These are phyloP conservation scores for Fraxinus greggii DNA, from an alignment of 305 asterid species.

Conservation along the genomic window DNA sequence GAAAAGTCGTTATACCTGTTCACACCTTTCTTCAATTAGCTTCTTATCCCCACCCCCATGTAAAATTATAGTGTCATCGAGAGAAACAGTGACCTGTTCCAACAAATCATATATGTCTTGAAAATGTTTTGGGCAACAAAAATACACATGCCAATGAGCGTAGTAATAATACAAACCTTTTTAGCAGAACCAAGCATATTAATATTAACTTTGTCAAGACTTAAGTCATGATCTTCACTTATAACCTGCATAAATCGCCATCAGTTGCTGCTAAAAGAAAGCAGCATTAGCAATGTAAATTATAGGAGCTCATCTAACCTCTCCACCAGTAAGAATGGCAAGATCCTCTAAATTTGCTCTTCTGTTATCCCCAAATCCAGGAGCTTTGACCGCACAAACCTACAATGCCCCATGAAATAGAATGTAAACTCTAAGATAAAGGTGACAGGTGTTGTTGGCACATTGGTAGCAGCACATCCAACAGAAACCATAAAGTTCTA, in stretches of 20 bases:
- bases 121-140: slow-evolving; percentile 18
- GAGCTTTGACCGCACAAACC: slow-evolving; percentile 96
- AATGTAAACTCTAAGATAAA: background rate
- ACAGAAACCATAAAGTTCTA: slow-evolving; percentile 10
- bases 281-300: slow-evolving; percentile 1
- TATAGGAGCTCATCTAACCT: slow-evolving; percentile 49
- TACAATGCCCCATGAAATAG: slow-evolving; percentile 29
- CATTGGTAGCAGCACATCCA: background rate
- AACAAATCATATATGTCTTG: slow-evolving; percentile 22
- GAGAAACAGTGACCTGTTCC: slow-evolving; percentile 72
- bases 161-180: slow-evolving; percentile 48
- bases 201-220: slow-evolving; percentile 60
- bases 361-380: slow-evolving; percentile 90
- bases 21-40: slow-evolving; percentile 90
- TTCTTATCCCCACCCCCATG: slow-evolving; percentile 89
- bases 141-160: slow-evolving; percentile 9
- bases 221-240: slow-evolving; percentile 62
- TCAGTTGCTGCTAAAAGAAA: slow-evolving; percentile 22
- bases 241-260: slow-evolving; percentile 57
- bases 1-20: slow-evolving; percentile 53
- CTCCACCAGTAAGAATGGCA: slow-evolving; percentile 87
- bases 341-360: slow-evolving; percentile 83
- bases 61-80: slow-evolving; percentile 78
- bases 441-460: background rate
- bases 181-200: slow-evolving; percentile 92